phyloP scores from a whole-genome alignment of 495 filamentous ascomycete species.

The Neurospora sp. region DNA sequence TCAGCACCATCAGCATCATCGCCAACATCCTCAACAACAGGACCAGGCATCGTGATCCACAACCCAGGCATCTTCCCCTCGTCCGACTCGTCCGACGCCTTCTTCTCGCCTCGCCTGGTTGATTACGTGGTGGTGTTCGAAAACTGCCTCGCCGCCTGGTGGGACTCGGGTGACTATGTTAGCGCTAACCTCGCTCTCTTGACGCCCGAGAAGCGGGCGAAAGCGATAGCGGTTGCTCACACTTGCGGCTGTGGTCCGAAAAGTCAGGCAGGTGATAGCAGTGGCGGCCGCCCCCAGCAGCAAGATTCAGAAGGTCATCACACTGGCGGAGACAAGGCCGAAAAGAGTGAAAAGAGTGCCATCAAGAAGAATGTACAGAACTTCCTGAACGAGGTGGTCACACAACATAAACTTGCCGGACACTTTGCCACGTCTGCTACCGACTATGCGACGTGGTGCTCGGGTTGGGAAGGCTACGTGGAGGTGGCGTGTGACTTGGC shows the following conservation, averaged over 20 bases:
- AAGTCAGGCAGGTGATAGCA: neutral
- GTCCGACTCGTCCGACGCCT: slow-evolving; percentile 9
- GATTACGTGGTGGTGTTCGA: slow-evolving; percentile 22
- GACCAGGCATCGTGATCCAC: slow-evolving; percentile 7
- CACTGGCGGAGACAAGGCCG: neutral
- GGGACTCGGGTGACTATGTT: slow-evolving; percentile 10
- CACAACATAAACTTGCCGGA: slow-evolving; percentile 9
- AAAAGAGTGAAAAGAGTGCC: neutral
- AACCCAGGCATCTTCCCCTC: slow-evolving; percentile 20
- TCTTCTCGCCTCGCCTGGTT: slow-evolving; percentile 9
- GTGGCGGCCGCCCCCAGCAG: neutral
- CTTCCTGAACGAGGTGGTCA: slow-evolving; percentile 8
- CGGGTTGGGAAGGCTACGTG: slow-evolving; percentile 9
- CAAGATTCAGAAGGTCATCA: neutral
- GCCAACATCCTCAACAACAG: neutral
- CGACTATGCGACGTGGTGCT: slow-evolving; percentile 13
- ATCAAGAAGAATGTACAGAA: neutral
- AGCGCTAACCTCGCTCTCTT: slow-evolving; percentile 3
- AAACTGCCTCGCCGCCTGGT: slow-evolving; percentile 14
- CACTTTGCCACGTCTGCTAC: slow-evolving; percentile 15
- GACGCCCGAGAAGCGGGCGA: slow-evolving; percentile 2
- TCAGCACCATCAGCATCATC: neutral
- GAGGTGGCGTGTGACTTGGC: neutral
- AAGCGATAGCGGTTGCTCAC: slow-evolving; percentile 15
- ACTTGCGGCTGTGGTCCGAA: neutral